A percentile compares a stretch with the other conserved stretches of the same genome.
These are phyloP conservation scores for Geosmithia putterillii DNA, from an alignment of 2,329 filamentous ascomycete genomes.

Conservation along the genomic window DNA sequence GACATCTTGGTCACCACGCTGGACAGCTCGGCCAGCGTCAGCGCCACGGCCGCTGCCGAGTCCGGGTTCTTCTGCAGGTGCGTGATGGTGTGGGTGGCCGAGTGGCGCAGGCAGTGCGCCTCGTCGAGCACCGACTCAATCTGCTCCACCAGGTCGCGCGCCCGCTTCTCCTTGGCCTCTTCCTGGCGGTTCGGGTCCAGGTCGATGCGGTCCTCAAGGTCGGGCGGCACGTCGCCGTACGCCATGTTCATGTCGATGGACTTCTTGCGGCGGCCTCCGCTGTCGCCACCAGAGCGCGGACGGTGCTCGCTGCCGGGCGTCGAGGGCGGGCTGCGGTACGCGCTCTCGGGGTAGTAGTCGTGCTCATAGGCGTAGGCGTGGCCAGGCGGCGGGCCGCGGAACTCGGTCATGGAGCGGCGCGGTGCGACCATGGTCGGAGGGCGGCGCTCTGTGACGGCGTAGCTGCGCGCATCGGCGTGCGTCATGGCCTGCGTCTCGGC, in stretches of 20 bases:
- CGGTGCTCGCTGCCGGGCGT: conserved; percentile 11
- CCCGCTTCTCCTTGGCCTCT: conserved; percentile 41
- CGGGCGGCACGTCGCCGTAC: conserved; percentile 71
- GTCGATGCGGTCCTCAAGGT: conserved; percentile 40
- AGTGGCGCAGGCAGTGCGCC: conserved; percentile 78
- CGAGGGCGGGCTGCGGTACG: conserved; percentile 14
- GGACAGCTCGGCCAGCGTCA: conserved; percentile 85
- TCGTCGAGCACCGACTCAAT: conserved; percentile 74
- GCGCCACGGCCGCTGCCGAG: conserved; percentile 82
- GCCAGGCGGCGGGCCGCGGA: no score
- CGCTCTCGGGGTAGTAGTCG: conserved; percentile 8
- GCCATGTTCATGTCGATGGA: conserved; percentile 84
- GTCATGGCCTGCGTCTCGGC: conserved; percentile 17
- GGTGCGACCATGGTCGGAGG: conserved; percentile 9
- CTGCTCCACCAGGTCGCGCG: conserved; percentile 50
- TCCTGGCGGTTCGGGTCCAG: conserved; percentile 36
- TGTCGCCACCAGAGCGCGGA: no score
- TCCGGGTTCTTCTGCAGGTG: conserved; percentile 64
- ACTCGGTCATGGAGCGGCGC: conserved; percentile 2
- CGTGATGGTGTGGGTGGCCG: conserved; percentile 69
- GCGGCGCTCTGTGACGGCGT: conserved; percentile 4
- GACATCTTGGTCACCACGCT: conserved; percentile 73
- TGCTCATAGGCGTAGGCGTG: no score
- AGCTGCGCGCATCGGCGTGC: conserved; percentile 14
- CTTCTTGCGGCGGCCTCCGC: conserved; percentile 16